Evolutionary conservation across 2,329 filamentous ascomycete species (phyloP).

Genomic region (Penicillium aurantiogriseum): DNA sequence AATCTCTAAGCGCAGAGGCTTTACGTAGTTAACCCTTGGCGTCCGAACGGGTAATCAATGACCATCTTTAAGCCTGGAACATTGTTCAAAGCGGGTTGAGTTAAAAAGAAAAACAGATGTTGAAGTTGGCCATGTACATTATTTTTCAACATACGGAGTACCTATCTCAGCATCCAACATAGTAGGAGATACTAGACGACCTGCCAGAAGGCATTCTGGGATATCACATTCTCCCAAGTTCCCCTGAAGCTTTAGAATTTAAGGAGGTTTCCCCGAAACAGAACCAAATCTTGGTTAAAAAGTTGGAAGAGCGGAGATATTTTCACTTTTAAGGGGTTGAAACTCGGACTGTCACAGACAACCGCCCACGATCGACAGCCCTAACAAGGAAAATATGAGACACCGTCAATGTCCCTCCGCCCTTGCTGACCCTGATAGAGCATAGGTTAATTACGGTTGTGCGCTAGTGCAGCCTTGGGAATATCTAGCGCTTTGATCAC

Average conservation of each 20-base stretch:
- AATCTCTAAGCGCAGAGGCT: constrained; percentile 15
- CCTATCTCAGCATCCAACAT: background rate
- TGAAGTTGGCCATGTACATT: background rate
- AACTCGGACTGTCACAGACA: constrained; percentile 32
- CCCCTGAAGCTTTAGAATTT: constrained; percentile 3
- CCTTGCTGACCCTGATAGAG: background rate
- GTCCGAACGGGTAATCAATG: background rate
- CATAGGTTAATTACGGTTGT: constrained; percentile 19
- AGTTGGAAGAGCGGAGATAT: constrained; percentile 21
- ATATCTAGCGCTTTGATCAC: constrained; percentile 12
- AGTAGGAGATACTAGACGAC: background rate
- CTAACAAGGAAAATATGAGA: constrained; percentile 15
- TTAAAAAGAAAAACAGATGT: background rate
- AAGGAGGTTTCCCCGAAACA: constrained; percentile 10
- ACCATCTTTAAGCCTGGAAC: background rate
- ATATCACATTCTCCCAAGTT: background rate
- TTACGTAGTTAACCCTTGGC: background rate
- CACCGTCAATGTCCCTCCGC: background rate
- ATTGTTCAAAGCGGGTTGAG: background rate
- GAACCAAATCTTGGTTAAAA: background rate
- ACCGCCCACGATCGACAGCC: constrained; percentile 23
- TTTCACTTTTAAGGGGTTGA: constrained; percentile 18
- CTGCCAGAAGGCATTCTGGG: background rate
- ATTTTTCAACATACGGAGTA: background rate
- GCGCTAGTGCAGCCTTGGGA: constrained; percentile 8